Percentiles rank a stretch among this genome's conserved stretches.
These are phyloP conservation scores for Sechiopsis laciniata DNA, from an alignment of 306 rosid genomes.

Conservation along the genomic window DNA sequence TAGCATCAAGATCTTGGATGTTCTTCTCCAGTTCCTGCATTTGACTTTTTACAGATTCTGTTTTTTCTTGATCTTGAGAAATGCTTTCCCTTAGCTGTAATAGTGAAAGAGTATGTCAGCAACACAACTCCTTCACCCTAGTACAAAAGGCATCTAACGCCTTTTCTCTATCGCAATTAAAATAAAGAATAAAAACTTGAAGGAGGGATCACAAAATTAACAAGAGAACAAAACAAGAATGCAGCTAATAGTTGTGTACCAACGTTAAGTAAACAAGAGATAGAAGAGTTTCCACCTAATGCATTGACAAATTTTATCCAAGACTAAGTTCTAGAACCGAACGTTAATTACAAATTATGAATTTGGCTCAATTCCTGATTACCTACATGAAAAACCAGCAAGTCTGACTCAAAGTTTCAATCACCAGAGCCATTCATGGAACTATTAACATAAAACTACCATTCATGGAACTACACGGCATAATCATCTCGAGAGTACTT, in stretches of 20 bases:
- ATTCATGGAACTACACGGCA: too few relatives aligned
- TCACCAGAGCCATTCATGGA: neutral
- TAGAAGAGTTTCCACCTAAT: neutral
- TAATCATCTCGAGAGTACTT: too few relatives aligned
- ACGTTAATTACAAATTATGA: neutral
- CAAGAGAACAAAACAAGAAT: neutral
- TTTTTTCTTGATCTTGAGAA: slow-evolving; percentile 69
- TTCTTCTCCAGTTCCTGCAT: slow-evolving; percentile 62
- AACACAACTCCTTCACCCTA: slow-evolving; percentile 4
- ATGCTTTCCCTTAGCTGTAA: slow-evolving; percentile 83
- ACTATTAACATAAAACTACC: neutral
- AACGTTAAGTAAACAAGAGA: neutral
- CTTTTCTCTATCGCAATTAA: neutral
- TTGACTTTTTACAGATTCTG: slow-evolving; percentile 48
- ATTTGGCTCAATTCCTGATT: neutral
- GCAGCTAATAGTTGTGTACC: neutral
- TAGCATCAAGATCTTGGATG: slow-evolving; percentile 48
- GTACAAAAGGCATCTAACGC: neutral
- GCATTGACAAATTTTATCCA: neutral
- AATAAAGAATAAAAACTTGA: neutral
- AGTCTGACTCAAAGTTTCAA: neutral
- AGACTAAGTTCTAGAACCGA: neutral
- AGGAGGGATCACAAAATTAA: neutral
- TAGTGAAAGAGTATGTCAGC: slow-evolving; percentile 22
- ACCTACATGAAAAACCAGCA: neutral